phyloP scores from a whole-genome alignment of 352 stramenopile species.

The Pythium diclinum region DNA sequence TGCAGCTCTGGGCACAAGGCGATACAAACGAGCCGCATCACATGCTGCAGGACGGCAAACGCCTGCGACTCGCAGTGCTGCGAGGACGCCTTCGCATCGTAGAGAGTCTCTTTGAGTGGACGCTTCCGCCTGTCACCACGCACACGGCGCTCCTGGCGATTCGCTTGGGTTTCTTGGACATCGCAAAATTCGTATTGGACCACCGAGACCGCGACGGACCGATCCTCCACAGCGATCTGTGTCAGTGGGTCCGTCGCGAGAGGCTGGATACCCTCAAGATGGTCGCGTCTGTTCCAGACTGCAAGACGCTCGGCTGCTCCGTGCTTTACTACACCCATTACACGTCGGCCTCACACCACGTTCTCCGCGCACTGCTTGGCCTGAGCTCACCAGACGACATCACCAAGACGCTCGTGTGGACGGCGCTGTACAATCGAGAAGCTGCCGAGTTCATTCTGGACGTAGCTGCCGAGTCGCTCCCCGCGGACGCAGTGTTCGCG shows the following conservation, averaged over 20 bases:
- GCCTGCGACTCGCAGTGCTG: neutral
- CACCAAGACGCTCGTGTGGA: constrained; percentile 11
- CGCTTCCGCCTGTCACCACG: neutral
- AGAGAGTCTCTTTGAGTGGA: constrained; percentile 3
- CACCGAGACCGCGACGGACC: neutral
- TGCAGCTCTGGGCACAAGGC: neutral
- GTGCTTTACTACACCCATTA: constrained; percentile 16
- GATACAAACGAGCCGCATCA: no score
- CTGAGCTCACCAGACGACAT: constrained; percentile 17
- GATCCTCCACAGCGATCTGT: no score
- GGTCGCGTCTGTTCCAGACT: neutral
- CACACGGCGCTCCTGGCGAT: no score
- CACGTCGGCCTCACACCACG: neutral
- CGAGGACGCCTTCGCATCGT: neutral
- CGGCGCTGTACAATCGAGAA: constrained; percentile 8
- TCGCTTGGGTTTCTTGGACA: neutral
- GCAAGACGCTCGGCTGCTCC: constrained; percentile 5
- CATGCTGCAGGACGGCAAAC: neutral
- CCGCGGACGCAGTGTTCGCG: neutral
- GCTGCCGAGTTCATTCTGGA: neutral
- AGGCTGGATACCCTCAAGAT: constrained; percentile 6
- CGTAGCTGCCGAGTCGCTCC: neutral
- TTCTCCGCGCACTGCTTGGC: neutral
- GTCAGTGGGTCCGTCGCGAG: neutral
- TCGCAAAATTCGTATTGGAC: constrained; percentile 15